phyloP scores from a whole-genome alignment of 345 rosid species.

The Hevea brasiliensis region DNA sequence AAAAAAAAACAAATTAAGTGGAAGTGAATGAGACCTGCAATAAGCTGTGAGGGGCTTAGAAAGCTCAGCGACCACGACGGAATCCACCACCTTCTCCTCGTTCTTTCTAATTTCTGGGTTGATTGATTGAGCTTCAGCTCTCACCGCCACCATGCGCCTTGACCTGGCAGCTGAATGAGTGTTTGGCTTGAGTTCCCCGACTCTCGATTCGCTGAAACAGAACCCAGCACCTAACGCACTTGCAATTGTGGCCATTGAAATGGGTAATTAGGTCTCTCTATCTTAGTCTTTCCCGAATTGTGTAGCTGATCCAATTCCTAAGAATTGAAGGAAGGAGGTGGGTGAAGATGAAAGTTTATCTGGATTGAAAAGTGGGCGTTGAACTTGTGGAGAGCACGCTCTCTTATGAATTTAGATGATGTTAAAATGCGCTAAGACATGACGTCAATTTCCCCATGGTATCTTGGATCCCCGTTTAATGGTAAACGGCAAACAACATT shows the following conservation, averaged over 20 bases:
- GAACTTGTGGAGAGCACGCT: constrained; percentile 62
- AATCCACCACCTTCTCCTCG: constrained; percentile 86
- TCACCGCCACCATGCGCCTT: constrained; percentile 50
- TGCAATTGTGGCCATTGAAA: constrained; percentile 40
- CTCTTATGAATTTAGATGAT: background rate
- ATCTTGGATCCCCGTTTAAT: too few species aligned
- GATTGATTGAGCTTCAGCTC: constrained; percentile 65
- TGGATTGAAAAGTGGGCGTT: background rate
- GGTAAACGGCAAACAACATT: too few species aligned
- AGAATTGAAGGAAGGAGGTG: background rate
- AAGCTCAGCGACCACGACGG: constrained; percentile 71
- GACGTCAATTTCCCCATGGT: too few species aligned
- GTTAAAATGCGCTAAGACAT: background rate
- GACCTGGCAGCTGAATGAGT: constrained; percentile 19
- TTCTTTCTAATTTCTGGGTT: constrained; percentile 76
- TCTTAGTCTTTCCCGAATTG: background rate
- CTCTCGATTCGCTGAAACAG: constrained; percentile 29
- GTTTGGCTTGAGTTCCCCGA: constrained; percentile 14
- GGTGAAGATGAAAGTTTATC: background rate
- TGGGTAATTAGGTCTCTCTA: background rate
- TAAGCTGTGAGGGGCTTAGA: constrained; percentile 79
- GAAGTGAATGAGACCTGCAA: constrained; percentile 57
- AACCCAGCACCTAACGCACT: constrained; percentile 25
- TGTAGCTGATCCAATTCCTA: background rate
- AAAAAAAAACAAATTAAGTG: too few species aligned